Conservation (phyloP, 208 protist genomes). For the Acanthamoeba royreba region DNA sequence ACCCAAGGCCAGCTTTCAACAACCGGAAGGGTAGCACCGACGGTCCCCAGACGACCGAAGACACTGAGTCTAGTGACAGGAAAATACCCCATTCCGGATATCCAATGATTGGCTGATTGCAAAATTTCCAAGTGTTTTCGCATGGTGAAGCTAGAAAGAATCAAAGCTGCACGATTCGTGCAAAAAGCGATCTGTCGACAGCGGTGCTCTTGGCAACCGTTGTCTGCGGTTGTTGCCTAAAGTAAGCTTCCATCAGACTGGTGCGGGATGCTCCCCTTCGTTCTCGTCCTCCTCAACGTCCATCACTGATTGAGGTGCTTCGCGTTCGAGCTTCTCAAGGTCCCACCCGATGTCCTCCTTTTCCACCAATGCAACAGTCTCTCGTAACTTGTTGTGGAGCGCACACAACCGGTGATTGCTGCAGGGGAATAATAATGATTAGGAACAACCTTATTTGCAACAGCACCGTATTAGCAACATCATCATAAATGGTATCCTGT, state of each 20-base stretch:
- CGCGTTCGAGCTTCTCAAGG: background rate
- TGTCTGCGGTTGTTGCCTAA: too few species aligned
- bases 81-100: too few species aligned
- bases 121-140: too few species aligned
- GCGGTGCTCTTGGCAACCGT: too few species aligned
- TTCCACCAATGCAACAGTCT: background rate
- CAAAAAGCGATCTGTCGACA: too few species aligned
- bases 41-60: too few species aligned
- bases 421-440: background rate
- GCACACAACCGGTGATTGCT: background rate
- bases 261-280: background rate
- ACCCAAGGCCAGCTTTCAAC: too few species aligned
- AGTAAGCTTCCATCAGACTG: background rate
- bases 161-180: too few species aligned
- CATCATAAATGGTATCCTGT: background rate
- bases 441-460: background rate
- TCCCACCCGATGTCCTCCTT: slow-evolving; percentile 5
- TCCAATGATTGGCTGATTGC: too few species aligned
- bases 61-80: too few species aligned
- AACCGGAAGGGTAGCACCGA: too few species aligned
- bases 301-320: background rate
- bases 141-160: too few species aligned
- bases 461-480: background rate
- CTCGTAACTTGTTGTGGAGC: background rate
- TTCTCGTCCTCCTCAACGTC: background rate